Evolutionary conservation across 1,139 yeast genomes (phyloP), one percentile per base, ranked within the genome.

Genomic region (Geotrichum restrictum): DNA sequence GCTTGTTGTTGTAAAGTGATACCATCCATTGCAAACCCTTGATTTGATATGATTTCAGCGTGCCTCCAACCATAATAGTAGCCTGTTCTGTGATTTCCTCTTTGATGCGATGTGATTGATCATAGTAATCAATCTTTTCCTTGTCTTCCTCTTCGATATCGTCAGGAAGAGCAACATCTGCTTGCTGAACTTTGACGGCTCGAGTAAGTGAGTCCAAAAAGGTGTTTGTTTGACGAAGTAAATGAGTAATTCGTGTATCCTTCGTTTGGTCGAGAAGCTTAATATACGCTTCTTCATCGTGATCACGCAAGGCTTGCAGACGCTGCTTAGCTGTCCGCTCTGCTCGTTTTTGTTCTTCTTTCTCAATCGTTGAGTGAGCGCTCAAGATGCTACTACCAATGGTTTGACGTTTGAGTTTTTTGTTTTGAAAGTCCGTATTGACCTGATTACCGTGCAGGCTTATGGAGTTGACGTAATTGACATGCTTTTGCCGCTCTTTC

Each of bases 251-350:
- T 77, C 98, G 87, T 19, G 96, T 91, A 72, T 93, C 98, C 71
- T 93, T 93, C 19, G 98, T 93, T 71, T 93, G 96, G 67, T 91
- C 98, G 66, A 93, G 81, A 65, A 93, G 78, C 68, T 91, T 91
- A 71, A 93, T 78, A 71, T 93, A 93, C 0, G 98, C 98, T 69
- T 93, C 98, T 69, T 93, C 98, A 73, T 93, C 98, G 71, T 93
- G 93, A 31, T 96, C 86, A 67, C 88, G 86, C 75, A 93, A 81
- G 27, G 98, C 98, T 70, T 88, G 96, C 69, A 93, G 81, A 82
- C 98, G 94, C 69, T 91, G 97, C 69, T 88, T 93, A 38, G 98
- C 98, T 41, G 89, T 91, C 64, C 83, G 81, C 69, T 94, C 98
- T 52, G 87, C 73, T 62, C 91, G 82, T 69, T 82, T 85, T 56